Conservation (phyloP, 441 rosid genomes). For the Jatropha podagrica region DNA sequence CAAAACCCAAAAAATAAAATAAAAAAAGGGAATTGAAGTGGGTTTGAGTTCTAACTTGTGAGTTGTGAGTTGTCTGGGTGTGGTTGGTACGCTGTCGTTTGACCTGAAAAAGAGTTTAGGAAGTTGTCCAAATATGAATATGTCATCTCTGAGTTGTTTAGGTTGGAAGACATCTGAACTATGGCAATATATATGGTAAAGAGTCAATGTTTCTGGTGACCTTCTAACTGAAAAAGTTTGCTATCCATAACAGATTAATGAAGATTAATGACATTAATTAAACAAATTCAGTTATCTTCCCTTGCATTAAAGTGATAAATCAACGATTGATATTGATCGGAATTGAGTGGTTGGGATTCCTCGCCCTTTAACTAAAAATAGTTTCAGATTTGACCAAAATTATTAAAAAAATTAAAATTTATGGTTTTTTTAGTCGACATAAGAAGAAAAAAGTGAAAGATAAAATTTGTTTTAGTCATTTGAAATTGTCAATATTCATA, state of each 20-base stretch:
- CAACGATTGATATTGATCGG: too few species aligned
- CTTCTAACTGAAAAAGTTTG: constrained; percentile 12
- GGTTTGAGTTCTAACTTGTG: not conserved
- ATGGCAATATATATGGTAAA: not conserved
- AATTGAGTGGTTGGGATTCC: too few species aligned
- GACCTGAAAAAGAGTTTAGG: not conserved
- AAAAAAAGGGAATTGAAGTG: not conserved
- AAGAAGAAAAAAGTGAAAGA: too few species aligned
- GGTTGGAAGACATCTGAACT: not conserved
- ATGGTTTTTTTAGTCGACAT: too few species aligned
- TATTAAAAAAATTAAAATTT: too few species aligned
- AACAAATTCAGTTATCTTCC: too few species aligned
- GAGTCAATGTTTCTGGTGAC: constrained; percentile 8
- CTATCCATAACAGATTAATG: not conserved
- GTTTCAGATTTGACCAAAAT: too few species aligned
- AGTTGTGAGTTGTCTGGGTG: not conserved
- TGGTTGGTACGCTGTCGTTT: constrained; percentile 16
- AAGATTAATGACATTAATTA: not conserved
- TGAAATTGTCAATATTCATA: too few species aligned
- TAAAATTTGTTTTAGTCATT: too few species aligned
- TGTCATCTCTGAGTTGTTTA: not conserved
- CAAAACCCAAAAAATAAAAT: not conserved
- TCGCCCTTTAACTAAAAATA: too few species aligned
- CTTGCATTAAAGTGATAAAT: too few species aligned
- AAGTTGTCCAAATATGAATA: not conserved